Percentiles rank a stretch among this genome's conserved stretches.
These are phyloP conservation scores for Candida jianshihensis DNA, from an alignment of 805 yeast species.

Conservation along the genomic window DNA sequence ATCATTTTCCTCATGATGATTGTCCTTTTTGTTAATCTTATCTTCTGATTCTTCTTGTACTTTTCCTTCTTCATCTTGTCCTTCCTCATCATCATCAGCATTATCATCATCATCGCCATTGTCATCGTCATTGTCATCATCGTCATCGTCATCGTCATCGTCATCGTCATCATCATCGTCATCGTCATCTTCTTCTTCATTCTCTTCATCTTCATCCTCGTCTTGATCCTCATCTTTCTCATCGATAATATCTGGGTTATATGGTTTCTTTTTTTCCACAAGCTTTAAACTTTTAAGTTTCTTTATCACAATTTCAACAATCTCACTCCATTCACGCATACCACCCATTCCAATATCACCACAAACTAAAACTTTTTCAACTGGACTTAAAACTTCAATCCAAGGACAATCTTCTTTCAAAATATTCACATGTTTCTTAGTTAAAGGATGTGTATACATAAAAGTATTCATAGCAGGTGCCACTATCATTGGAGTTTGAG, in stretches of 20 bases:
- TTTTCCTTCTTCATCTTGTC: constrained; percentile 3
- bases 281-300: constrained; percentile 15
- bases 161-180: constrained; percentile 32
- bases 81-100: background rate
- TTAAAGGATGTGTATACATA: constrained; percentile 73
- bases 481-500: constrained; percentile 59
- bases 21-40: background rate
- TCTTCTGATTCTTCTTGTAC: constrained; percentile 3
- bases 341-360: constrained; percentile 93
- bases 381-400: constrained; percentile 69
- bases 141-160: constrained; percentile 35
- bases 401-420: constrained; percentile 68
- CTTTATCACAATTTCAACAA: constrained; percentile 51
- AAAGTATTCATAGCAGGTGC: constrained; percentile 89
- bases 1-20: background rate
- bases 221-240: constrained; percentile 40
- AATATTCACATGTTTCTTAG: constrained; percentile 60
- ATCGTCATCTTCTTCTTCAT: constrained; percentile 32
- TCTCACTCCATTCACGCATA: constrained; percentile 83
- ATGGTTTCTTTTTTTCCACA: constrained; percentile 20
- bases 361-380: constrained; percentile 70
- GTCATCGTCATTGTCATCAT: constrained; percentile 33
- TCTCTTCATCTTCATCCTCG: constrained; percentile 35
- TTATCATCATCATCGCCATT: constrained; percentile 17
- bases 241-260: constrained; percentile 36